phyloP scores from a whole-genome alignment of 371 early-diverging fungal species.

The Mucor saturninus region DNA sequence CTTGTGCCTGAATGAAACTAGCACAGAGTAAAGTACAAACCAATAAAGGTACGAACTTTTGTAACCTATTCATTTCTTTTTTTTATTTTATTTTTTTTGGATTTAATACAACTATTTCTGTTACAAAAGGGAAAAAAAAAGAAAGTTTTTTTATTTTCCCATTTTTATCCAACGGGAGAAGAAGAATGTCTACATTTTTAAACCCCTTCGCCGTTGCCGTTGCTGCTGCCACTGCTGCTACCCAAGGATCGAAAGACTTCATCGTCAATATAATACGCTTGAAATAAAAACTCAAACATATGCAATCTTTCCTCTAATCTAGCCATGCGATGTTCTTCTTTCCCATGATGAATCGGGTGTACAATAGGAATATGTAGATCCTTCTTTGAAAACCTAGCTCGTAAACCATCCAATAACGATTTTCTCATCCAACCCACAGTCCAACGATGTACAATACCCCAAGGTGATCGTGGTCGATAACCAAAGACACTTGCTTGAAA shows the following conservation, averaged over 20 bases:
- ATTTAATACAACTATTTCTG: background rate
- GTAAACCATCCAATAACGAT: slow-evolving; percentile 30
- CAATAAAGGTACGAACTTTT: slow-evolving; percentile 10
- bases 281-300: slow-evolving; percentile 41
- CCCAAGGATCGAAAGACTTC: slow-evolving; percentile 38
- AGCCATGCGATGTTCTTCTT: slow-evolving; percentile 26
- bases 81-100: too few species aligned
- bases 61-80: slow-evolving; percentile 4
- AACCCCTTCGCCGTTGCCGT: background rate
- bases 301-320: slow-evolving; percentile 40
- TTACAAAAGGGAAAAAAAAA: slow-evolving; percentile 3
- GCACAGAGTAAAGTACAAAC: background rate
- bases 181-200: background rate
- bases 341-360: slow-evolving; percentile 36
- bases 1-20: slow-evolving; percentile 22
- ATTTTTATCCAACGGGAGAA: background rate
- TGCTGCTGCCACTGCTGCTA: too few species aligned
- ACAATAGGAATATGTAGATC: slow-evolving; percentile 35
- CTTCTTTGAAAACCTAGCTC: slow-evolving; percentile 23
- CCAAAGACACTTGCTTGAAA: slow-evolving; percentile 37
- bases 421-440: slow-evolving; percentile 28
- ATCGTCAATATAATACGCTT: slow-evolving; percentile 47
- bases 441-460: slow-evolving; percentile 44
- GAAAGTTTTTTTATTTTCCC: slow-evolving; percentile 1
- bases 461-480: slow-evolving; percentile 38